phyloP scores from a whole-genome alignment of 257 asterid genomes.

The Phtheirospermum japonicum region DNA sequence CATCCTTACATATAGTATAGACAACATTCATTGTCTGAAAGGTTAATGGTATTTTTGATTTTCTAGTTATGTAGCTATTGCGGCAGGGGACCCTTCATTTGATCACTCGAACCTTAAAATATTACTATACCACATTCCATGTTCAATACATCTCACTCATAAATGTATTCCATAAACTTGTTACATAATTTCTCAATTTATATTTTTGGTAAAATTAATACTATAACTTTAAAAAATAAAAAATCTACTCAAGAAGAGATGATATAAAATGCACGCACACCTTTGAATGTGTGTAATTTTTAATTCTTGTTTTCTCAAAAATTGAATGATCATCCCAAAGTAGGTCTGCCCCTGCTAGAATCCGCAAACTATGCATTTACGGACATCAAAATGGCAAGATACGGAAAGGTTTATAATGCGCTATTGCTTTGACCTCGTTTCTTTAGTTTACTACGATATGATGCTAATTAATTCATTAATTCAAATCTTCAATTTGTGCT shows the following conservation, averaged over 20 bases:
- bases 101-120: constrained; percentile 27
- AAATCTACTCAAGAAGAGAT: no score
- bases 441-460: no score
- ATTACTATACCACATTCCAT: constrained; percentile 33
- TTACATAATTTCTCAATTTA: no score
- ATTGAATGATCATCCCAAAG: constrained; percentile 49
- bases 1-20: no score
- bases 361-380: constrained; percentile 38
- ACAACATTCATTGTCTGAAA: no score
- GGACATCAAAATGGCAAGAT: constrained; percentile 64
- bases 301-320: not conserved
- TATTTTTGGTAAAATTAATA: no score
- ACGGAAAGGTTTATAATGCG: constrained; percentile 52
- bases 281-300: no score
- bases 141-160: not conserved
- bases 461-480: not conserved
- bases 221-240: no score
- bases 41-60: no score
- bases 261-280: no score
- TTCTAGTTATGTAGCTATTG: constrained; percentile 78
- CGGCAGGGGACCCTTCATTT: constrained; percentile 47
- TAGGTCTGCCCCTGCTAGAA: constrained; percentile 59
- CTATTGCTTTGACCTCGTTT: no score
- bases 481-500: not conserved
- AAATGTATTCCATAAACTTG: not conserved